phyloP scores from a whole-genome alignment of 169 alveolate genomes.

The Cryptosporidium tyzzeri region DNA sequence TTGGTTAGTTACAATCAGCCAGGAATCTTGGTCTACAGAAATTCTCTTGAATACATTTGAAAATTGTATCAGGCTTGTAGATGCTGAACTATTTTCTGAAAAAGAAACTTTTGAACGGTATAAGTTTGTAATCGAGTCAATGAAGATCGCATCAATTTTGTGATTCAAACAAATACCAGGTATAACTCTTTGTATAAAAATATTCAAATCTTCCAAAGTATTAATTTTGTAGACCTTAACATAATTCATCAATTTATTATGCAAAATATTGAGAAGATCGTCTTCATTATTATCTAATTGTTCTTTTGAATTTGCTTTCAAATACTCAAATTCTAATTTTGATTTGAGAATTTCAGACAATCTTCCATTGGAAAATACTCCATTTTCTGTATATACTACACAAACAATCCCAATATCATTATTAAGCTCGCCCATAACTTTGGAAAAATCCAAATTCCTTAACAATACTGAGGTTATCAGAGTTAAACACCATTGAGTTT shows the following conservation, averaged over 20 bases:
- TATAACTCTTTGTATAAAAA: conserved; percentile 33
- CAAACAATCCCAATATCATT: conserved; percentile 35
- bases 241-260: background rate
- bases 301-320: background rate
- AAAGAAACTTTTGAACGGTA: conserved; percentile 57
- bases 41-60: conserved; percentile 49
- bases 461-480: conserved; percentile 48
- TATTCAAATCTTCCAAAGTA: background rate
- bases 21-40: conserved; percentile 43
- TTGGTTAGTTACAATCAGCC: conserved; percentile 65
- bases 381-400: conserved; percentile 56
- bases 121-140: conserved; percentile 60
- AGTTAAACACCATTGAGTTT: conserved; percentile 70
- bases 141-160: conserved; percentile 45
- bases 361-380: conserved; percentile 40
- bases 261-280: background rate
- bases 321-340: conserved; percentile 21
- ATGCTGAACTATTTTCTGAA: conserved; percentile 16
- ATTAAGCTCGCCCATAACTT: background rate
- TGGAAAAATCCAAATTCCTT: background rate
- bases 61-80: conserved; percentile 52
- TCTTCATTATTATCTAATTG: background rate
- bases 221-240: conserved; percentile 30
- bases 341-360: conserved; percentile 16
- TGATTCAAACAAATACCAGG: conserved; percentile 39